Evolutionary conservation across 495 filamentous ascomycete species (phyloP).

Genomic region (Penicillium salamii): DNA sequence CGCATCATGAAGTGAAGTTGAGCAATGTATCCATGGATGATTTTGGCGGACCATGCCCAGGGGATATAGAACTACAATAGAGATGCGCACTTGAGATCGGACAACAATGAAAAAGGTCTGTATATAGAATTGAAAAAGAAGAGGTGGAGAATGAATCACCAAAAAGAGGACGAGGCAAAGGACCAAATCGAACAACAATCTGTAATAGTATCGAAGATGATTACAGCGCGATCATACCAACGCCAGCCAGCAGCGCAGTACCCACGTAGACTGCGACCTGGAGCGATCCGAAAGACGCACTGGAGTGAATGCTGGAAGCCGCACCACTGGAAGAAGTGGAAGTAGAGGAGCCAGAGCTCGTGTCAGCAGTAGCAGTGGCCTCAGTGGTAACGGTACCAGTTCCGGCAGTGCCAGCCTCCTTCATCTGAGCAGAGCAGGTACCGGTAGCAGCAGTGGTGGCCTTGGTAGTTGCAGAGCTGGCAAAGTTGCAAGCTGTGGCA

Average conservation of each 20-base stretch:
- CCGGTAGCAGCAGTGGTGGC: constrained; percentile 47
- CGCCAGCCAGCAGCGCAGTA: constrained; percentile 63
- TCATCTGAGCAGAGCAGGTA: constrained; percentile 52
- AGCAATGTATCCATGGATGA: too few relatives aligned
- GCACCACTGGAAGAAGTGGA: constrained; percentile 41
- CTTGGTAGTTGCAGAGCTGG: constrained; percentile 58
- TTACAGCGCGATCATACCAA: constrained; percentile 72
- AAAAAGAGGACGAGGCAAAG: not conserved
- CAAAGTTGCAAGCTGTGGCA: constrained; percentile 71
- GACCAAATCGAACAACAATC: not conserved
- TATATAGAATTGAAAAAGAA: too few relatives aligned
- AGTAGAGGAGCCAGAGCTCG: constrained; percentile 25
- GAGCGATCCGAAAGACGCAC: constrained; percentile 50
- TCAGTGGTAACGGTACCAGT: constrained; percentile 60
- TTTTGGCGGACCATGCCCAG: too few relatives aligned
- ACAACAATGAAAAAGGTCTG: too few relatives aligned
- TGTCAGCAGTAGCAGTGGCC: constrained; percentile 43
- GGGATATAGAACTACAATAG: too few relatives aligned
- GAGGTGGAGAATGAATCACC: not conserved
- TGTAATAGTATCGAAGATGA: not conserved
- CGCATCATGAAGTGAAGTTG: too few relatives aligned
- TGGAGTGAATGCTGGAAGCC: constrained; percentile 31
- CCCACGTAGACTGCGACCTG: constrained; percentile 62
- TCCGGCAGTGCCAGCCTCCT: constrained; percentile 60
- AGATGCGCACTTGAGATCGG: too few relatives aligned